Conservation (phyloP, 2,329 filamentous ascomycete species). For the Chalaropsis ovoidea region DNA sequence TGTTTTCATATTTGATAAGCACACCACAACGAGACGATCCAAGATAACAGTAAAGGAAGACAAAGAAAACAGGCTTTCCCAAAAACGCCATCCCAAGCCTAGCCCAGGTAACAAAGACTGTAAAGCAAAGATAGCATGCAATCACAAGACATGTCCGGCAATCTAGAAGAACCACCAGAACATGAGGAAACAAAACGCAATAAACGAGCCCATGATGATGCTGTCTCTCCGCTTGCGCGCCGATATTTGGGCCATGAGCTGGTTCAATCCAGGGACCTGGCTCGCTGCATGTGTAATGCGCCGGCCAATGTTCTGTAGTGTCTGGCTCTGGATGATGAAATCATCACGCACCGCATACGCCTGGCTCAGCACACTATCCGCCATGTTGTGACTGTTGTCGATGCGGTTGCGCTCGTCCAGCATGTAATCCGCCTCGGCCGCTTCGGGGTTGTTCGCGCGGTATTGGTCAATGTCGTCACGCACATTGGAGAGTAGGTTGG, state of each 20-base stretch:
- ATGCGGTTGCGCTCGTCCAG: conserved; percentile 75
- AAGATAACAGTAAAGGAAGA: background rate
- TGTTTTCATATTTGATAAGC: background rate
- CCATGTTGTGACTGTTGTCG: conserved; percentile 80
- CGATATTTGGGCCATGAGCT: conserved; percentile 82
- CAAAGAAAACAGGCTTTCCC: conserved; percentile 18
- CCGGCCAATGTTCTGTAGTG: conserved; percentile 75
- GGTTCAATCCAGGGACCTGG: conserved; percentile 87
- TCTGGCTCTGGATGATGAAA: conserved; percentile 80
- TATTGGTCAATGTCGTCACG: conserved; percentile 87
- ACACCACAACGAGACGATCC: conserved; percentile 10
- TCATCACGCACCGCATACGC: conserved; percentile 94
- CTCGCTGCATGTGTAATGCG: conserved; percentile 82
- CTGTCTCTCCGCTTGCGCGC: conserved; percentile 91
- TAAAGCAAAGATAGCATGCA: conserved; percentile 11
- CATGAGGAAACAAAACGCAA: conserved; percentile 82
- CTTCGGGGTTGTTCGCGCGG: conserved; percentile 67
- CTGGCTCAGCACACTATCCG: conserved; percentile 83
- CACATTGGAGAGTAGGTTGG: conserved; percentile 83
- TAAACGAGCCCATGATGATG: conserved; percentile 82
- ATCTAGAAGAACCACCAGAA: conserved; percentile 57
- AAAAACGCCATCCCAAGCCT: conserved; percentile 23
- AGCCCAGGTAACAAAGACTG: conserved; percentile 33
- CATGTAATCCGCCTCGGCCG: conserved; percentile 93
- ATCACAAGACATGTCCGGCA: background rate